phyloP scores from a whole-genome alignment of 2,329 filamentous ascomycete species.

The Pestalotiopsis sp. region DNA sequence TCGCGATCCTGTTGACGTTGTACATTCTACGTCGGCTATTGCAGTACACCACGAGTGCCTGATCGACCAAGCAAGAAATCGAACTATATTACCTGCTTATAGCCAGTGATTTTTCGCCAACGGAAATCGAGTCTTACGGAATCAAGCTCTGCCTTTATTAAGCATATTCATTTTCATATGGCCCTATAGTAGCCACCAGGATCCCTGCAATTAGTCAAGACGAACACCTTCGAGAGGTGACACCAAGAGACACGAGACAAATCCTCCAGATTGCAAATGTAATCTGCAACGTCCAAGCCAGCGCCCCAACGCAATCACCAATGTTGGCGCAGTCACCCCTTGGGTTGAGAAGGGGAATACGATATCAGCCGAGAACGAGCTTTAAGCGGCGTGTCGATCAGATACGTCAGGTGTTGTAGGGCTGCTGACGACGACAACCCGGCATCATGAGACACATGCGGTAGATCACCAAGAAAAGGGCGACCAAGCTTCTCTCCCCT shows the following conservation, averaged over 20 bases:
- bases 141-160: neutral
- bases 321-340: too few species aligned
- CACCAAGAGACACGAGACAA: too few species aligned
- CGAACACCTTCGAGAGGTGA: too few species aligned
- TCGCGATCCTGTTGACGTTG: neutral
- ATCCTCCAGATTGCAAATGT: too few species aligned
- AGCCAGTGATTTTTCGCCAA: neutral
- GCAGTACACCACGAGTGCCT: neutral
- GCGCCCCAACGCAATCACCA: too few species aligned
- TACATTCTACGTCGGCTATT: neutral
- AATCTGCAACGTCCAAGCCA: too few species aligned
- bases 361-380: too few species aligned
- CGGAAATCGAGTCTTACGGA: neutral
- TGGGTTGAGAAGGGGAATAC: too few species aligned
- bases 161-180: neutral
- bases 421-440: neutral
- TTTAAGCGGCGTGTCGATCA: neutral
- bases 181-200: too few species aligned
- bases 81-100: neutral
- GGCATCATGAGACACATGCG: neutral
- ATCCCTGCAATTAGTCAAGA: too few species aligned
- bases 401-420: neutral
- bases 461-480: neutral
- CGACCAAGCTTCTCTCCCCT: neutral
- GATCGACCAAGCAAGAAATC: neutral